Evolutionary conservation across 2,329 filamentous ascomycete species (phyloP).

Genomic region (Penicillium polonicum): DNA sequence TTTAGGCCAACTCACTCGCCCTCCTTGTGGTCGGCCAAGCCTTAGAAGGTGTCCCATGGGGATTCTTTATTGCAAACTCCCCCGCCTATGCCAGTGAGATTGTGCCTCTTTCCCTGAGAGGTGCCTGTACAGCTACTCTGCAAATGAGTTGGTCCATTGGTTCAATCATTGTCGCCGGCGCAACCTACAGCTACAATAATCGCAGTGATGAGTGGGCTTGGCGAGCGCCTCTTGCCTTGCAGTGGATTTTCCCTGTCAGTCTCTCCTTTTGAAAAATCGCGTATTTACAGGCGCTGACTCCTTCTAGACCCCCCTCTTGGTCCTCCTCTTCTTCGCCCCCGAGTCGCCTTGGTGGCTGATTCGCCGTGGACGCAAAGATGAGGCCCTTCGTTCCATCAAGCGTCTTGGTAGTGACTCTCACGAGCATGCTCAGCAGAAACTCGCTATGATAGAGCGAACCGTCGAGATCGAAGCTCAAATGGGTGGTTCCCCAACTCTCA

Average conservation of each 20-base stretch:
- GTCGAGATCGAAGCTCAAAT: conserved; percentile 33
- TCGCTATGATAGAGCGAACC: conserved; percentile 37
- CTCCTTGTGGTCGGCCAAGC: conserved; percentile 39
- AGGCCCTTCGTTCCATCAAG: conserved; percentile 26
- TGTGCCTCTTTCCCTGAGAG: conserved; percentile 28
- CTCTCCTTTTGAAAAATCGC: background rate
- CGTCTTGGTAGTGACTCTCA: conserved; percentile 22
- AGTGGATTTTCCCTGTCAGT: conserved; percentile 34
- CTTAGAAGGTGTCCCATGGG: conserved; percentile 33
- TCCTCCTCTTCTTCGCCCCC: conserved; percentile 29
- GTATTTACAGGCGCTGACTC: background rate
- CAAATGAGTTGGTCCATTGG: conserved; percentile 35
- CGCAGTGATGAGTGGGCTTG: conserved; percentile 25
- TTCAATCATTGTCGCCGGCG: conserved; percentile 29
- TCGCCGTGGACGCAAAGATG: conserved; percentile 26
- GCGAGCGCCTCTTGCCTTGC: conserved; percentile 28
- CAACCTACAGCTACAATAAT: conserved; percentile 25
- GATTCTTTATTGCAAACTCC: conserved; percentile 32
- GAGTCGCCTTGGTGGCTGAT: conserved; percentile 33
- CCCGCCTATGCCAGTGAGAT: conserved; percentile 33
- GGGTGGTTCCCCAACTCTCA: conserved; percentile 27
- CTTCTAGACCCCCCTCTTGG: conserved; percentile 28
- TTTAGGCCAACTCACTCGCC: conserved; percentile 41
- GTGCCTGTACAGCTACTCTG: conserved; percentile 27
- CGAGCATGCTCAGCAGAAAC: conserved; percentile 20